Evolutionary conservation across 2,329 filamentous ascomycete species (phyloP), one percentile per base, ranked within the genome.

Genomic region (Trichoderma afroharzianum): DNA sequence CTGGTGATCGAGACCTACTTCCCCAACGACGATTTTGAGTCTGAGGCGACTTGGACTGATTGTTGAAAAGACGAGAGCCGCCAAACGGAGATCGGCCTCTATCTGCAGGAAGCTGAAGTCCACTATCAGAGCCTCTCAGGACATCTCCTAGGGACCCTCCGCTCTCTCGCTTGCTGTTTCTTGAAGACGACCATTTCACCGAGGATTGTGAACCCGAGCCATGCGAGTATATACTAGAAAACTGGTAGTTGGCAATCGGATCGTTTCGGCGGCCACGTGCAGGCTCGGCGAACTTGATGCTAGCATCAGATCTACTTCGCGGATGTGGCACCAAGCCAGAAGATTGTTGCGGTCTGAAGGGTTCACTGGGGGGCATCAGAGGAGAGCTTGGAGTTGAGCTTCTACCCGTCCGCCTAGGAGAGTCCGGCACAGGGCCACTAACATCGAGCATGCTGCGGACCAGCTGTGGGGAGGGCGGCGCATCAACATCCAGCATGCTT

Each of bases 401-500:
- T 72, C 78, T 78, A 12, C 80, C 77, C 9, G 75, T 72, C 59
- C 73, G 57, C 21, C 58, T 62, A 28, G 71, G 71, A 43, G 64
- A 63, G n/a, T 59, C 71, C 6, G 83, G 79, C 21, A 79, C 72
- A n/a, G 84, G 80, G 28, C 79, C 79, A 69, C 83, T 82, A 53
- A 86, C 76, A 75, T 87, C 85, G 33, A 89, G 80, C 85, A 88
- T 88, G 76, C 86, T 88, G 76, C 86, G 82, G 39, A 84, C 77
- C 57, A 81, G 81, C 4, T 82, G 76, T 26, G 77, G 78, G 15
- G 81, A 80, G 6, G 83, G 80, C 6, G 81, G 75, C 28, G 82
- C 77, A 74, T 85, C 84, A 74, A 90, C 82, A 76, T 91, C 88
- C 71, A 92, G 84, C 88, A 92, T 90, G 80, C 89, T 92, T 74